phyloP scores from a whole-genome alignment of 306 rosid genomes.

The Acacia acuminata region DNA sequence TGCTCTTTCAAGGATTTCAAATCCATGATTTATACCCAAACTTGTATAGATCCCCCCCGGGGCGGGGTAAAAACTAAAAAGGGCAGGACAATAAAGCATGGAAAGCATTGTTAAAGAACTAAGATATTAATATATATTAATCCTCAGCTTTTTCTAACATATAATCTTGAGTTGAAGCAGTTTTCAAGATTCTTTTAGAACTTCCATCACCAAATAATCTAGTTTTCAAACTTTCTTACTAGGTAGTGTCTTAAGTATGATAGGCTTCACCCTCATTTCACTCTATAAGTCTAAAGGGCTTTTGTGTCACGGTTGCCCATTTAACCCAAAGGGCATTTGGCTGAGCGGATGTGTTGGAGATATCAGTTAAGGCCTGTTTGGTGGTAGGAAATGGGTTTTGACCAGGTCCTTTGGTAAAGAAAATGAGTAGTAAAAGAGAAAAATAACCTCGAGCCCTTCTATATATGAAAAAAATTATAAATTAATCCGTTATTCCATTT shows the following conservation, averaged over 20 bases:
- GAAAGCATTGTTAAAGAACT: not conserved
- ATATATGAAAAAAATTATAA: no score
- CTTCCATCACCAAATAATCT: not conserved
- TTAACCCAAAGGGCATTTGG: no score
- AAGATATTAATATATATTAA: not conserved
- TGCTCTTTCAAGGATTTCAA: constrained; percentile 10
- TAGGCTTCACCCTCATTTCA: not conserved
- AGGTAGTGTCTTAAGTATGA: not conserved
- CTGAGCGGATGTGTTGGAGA: no score
- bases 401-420: no score
- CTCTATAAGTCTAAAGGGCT: not conserved
- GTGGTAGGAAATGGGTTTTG: no score
- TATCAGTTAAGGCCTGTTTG: no score
- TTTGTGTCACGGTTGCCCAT: not conserved
- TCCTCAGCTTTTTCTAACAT: not conserved
- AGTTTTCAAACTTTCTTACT: not conserved
- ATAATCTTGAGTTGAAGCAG: not conserved
- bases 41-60: not conserved
- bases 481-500: no score
- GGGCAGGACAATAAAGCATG: not conserved
- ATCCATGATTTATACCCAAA: not conserved
- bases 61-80: no score
- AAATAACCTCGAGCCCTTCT: no score
- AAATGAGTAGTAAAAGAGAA: no score
- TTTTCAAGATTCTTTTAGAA: not conserved